Evolutionary conservation across 2,329 filamentous ascomycete species (phyloP), one percentile per base, ranked within the genome.

Genomic region (Xylariaceae sp.): DNA sequence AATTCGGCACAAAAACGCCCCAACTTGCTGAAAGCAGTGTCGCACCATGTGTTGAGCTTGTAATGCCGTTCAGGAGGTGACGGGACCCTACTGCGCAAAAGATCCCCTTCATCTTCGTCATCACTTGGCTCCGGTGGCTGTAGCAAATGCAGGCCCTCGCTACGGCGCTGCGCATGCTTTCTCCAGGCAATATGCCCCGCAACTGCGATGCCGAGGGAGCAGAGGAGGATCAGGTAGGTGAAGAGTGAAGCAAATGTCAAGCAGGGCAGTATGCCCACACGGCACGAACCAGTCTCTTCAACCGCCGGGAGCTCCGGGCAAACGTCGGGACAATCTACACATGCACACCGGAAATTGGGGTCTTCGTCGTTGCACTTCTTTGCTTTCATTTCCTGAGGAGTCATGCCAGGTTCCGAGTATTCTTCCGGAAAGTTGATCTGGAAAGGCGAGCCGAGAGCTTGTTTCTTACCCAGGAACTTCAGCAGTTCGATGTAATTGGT

Each of bases 321-420:
- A 2, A 94, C 88, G 1, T 83, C 86, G 0, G 88, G 90, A 68
- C 94, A 99, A 73, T 99, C 94, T 45, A 97, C 87, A 68, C 94
- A 99, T 55, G 93, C 90, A 73, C 94, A 99, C 59, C 90, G 85
- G 74, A 91, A 97, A 62, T 83, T 82, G 58, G 90, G 86, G 67
- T 97, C 90, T 44, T 89, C 84, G 66, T 93, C 92, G 72, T 97
- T 96, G 80, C 94, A 99, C 57, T 88, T 86, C 74, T 94, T 93
- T 0, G 92, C 83, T 56, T 78, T 83, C 76, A 92, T 88, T 39
- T 88, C 77, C 64, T 87, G 78, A 0, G 91, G 79, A 8, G 80
- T 72, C 88, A 97, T 95, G n/a, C 77, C 80, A 0, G 84, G 80
- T 53, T 90, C 84, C 9, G 80, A 73, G 63, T 86, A 84, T 6